A percentile compares a stretch with the other conserved stretches of the same genome.
Evolutionary conservation across 805 yeast species (phyloP).

Genomic region (Kazachstania africana): DNA sequence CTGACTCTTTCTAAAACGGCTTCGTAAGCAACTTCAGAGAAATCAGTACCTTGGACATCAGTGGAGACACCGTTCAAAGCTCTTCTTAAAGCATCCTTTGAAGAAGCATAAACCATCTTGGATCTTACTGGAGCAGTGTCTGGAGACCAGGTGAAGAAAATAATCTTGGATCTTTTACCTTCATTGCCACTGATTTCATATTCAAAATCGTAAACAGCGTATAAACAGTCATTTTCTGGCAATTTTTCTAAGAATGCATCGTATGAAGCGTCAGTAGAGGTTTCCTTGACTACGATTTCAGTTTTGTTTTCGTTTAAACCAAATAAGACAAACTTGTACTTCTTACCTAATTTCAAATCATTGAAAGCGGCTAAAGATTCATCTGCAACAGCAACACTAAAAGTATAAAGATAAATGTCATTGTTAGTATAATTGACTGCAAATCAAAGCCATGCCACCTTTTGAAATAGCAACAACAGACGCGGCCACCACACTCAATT

Average conservation of each 20-base stretch:
- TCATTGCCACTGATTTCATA: constrained; percentile 82
- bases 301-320: constrained; percentile 78
- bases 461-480: too few species aligned
- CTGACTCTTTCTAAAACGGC: constrained; percentile 78
- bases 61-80: constrained; percentile 90
- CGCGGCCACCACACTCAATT: too few species aligned
- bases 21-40: constrained; percentile 92
- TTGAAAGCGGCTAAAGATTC: constrained; percentile 91
- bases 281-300: constrained; percentile 78
- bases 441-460: too few species aligned
- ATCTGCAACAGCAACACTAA: constrained; percentile 73
- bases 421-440: too few species aligned
- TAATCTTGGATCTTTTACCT: constrained; percentile 79
- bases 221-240: constrained; percentile 93
- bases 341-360: constrained; percentile 89
- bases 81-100: constrained; percentile 95
- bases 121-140: constrained; percentile 91
- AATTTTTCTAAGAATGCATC: constrained; percentile 78
- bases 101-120: constrained; percentile 98
- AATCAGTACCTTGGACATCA: constrained; percentile 97
- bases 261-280: constrained; percentile 64
- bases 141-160: constrained; percentile 87
- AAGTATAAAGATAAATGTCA: too few species aligned
- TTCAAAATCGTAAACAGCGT: constrained; percentile 95
- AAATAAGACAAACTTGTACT: constrained; percentile 72